Conservation (phyloP, 2,329 filamentous ascomycete species). For the Aureobasidium sp. region DNA sequence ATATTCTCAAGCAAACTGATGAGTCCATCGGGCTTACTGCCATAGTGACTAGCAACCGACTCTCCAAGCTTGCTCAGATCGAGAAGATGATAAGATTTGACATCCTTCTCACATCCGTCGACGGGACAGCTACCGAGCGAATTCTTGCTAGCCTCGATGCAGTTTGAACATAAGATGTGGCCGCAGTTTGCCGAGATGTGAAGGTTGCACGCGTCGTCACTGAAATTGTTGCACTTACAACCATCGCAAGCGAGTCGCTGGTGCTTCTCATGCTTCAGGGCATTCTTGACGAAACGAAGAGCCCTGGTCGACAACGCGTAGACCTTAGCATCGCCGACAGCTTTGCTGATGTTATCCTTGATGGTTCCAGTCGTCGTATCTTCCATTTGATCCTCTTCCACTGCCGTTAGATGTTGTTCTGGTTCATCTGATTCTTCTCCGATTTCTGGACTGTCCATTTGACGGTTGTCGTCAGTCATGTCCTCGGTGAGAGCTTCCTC, state of each 20-base stretch:
- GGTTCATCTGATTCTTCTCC: not conserved
- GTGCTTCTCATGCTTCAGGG: not conserved
- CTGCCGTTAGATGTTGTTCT: not conserved
- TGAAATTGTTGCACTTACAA: not conserved
- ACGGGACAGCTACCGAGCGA: constrained; percentile 33
- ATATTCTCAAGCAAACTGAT: constrained; percentile 39
- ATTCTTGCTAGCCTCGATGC: constrained; percentile 24
- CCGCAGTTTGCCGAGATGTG: not conserved
- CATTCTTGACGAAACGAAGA: not conserved
- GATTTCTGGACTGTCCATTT: not conserved
- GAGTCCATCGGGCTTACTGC: constrained; percentile 44
- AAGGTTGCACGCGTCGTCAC: not conserved
- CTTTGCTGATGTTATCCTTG: not conserved
- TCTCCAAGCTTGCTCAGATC: constrained; percentile 31
- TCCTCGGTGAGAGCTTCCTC: not conserved
- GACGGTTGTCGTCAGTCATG: not conserved
- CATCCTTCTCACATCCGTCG: constrained; percentile 34
- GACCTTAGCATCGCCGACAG: not conserved
- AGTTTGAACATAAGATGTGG: constrained; percentile 21
- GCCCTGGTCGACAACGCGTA: not conserved
- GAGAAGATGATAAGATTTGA: constrained; percentile 36
- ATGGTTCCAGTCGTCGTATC: not conserved
- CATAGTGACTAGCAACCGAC: constrained; percentile 24
- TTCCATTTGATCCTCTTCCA: too few species aligned
- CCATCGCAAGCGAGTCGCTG: not conserved